Evolutionary conservation across 179 eudicot genomes (phyloP).

Genomic region (Corrigiola litoralis): DNA sequence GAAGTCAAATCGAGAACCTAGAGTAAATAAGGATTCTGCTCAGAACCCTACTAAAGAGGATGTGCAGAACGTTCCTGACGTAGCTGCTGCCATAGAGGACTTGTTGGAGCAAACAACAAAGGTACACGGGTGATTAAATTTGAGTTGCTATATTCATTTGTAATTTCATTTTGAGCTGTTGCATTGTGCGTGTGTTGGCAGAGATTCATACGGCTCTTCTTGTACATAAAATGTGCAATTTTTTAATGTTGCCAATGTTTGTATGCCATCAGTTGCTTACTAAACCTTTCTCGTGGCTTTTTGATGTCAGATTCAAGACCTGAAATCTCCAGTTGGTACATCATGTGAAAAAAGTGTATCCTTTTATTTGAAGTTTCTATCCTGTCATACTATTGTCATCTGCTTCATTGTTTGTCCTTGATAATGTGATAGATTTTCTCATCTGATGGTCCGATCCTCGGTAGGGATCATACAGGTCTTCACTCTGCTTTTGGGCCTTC

Average conservation of each 20-base stretch:
- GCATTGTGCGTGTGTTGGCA: background rate
- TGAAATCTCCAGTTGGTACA: constrained; percentile 44
- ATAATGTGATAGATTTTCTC: constrained; percentile 45
- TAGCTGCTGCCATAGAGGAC: constrained; percentile 93
- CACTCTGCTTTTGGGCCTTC: constrained; percentile 53
- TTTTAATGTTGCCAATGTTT: background rate
- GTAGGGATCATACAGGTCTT: constrained; percentile 46
- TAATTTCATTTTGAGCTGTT: background rate
- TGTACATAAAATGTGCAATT: background rate
- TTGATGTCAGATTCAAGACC: constrained; percentile 60
- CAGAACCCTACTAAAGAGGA: constrained; percentile 28
- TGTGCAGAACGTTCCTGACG: constrained; percentile 69
- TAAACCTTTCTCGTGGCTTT: constrained; percentile 15
- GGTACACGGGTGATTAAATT: constrained; percentile 32
- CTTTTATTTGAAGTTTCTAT: constrained; percentile 14
- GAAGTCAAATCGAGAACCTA: constrained; percentile 20
- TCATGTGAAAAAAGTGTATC: constrained; percentile 58
- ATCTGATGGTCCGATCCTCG: constrained; percentile 49
- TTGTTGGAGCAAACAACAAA: constrained; percentile 88
- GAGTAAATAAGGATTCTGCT: constrained; percentile 9
- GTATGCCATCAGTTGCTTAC: background rate
- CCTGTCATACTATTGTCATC: background rate
- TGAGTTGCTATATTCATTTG: background rate
- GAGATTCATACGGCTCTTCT: background rate
- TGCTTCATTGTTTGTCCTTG: constrained; percentile 35